Base-by-base conservation (phyloP, 139 green algal genomes). In the Cymbomonas tetramitiformis region DNA sequence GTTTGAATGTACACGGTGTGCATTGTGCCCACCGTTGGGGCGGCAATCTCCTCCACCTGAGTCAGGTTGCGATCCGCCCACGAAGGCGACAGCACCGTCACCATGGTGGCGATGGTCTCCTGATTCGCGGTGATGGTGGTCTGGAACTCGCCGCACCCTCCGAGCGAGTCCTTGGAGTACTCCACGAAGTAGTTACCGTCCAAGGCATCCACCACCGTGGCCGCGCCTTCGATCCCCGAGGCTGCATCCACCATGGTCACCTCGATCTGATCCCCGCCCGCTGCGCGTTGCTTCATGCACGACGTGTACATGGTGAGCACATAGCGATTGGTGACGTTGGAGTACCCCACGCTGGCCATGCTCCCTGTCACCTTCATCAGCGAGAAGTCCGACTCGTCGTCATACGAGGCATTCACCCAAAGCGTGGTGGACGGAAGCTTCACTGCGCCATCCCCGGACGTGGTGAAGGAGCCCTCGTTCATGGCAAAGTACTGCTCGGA, bases 161-260 rank as follows among this genome's bases (percentile, higher is more conserved):
- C 29, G 12, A 21, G 36, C 12, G 12, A 21, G n/a, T n/a, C n/a
- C n/a, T n/a, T n/a, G n/a, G n/a, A n/a, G 56, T 56, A 46, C 23
- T 31, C 19, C 2, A 51, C 56, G 39, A 56, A 43, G 56, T 64
- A 64, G 39, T 64, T 64, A n/a, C 56, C 56, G 36, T 64, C 56
- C 5, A 12, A 28, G n/a, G 46, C 10, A 32, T 64, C 56, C 6
- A 32, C 24, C 29, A 64, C 29, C 4, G 56, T 10, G 3, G 50
- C 10, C n/a, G 10, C 44, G n/a, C 26, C 23, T 10, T n/a, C 26
- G n/a, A n/a, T n/a, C n/a, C 44, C 44, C 44, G 44, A 30, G n/a
- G 15, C 52, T n/a, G n/a, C n/a, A 8, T 61, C 50, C 29, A 43
- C 46, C 38, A 64, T 46, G 3, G 24, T 38, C 15, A 52, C 56